Conservation (phyloP, 192 early-diverging fungal genomes). For the Podila horticola region DNA sequence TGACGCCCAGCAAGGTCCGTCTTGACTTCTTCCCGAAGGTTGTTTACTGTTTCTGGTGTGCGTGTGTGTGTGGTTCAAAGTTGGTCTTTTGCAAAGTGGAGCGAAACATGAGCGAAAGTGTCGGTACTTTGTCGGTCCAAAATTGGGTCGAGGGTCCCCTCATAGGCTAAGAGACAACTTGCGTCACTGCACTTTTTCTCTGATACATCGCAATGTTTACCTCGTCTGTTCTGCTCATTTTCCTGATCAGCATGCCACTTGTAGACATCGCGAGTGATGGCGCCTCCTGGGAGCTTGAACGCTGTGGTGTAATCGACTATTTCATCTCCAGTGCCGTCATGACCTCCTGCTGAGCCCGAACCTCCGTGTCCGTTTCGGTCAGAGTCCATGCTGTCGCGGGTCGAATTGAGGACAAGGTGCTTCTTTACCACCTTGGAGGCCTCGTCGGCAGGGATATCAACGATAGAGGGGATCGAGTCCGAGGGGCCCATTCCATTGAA, state of each 20-base stretch:
- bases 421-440: conserved; percentile 74
- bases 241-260: conserved; percentile 84
- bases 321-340: conserved; percentile 33
- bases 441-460: conserved; percentile 64
- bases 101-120: too few species aligned
- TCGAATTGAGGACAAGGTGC: conserved; percentile 72
- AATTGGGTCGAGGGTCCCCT: too few species aligned
- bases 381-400: conserved; percentile 51
- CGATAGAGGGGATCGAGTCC: conserved; percentile 27
- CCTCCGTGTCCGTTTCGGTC: conserved; percentile 34
- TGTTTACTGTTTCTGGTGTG: too few species aligned
- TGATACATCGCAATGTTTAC: conserved; percentile 8
- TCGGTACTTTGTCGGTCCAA: too few species aligned
- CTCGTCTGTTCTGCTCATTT: conserved; percentile 57
- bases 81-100: too few species aligned
- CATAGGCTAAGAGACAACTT: too few species aligned
- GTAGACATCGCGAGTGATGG: conserved; percentile 90
- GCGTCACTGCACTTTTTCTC: too few species aligned
- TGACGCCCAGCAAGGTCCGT: conserved; percentile 5
- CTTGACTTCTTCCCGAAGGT: too few species aligned
- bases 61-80: too few species aligned
- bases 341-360: conserved; percentile 34
- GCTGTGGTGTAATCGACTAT: conserved; percentile 43
- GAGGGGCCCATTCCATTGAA: conserved; percentile 4
- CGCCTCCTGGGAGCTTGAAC: conserved; percentile 74